Evolutionary conservation across 495 filamentous ascomycete species (phyloP).

Genomic region (Terfezia boudieri): DNA sequence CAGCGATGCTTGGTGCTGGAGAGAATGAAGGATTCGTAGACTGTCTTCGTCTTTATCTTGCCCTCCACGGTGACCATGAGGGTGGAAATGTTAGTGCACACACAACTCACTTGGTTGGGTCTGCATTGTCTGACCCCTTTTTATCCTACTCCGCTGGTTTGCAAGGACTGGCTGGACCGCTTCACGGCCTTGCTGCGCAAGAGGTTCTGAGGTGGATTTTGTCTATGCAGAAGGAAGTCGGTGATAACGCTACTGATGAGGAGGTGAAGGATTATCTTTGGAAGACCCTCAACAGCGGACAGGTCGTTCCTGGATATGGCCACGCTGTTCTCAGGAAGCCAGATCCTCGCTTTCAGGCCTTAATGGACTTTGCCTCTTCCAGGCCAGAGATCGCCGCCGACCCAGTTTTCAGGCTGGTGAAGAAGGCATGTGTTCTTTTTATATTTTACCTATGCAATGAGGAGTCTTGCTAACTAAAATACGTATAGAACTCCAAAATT

Average conservation of each 20-base stretch:
- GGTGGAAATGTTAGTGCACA: slow-evolving; percentile 95
- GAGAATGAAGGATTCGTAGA: slow-evolving; percentile 90
- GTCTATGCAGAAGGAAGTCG: slow-evolving; percentile 78
- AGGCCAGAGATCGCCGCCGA: slow-evolving; percentile 66
- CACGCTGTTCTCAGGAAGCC: slow-evolving; percentile 95
- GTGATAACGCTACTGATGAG: slow-evolving; percentile 48
- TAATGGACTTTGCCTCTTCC: slow-evolving; percentile 82
- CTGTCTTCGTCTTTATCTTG: slow-evolving; percentile 74
- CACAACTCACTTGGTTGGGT: slow-evolving; percentile 92
- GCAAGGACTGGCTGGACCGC: slow-evolving; percentile 79
- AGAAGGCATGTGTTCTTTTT: slow-evolving; percentile 38
- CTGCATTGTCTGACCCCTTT: slow-evolving; percentile 83
- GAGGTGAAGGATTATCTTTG: slow-evolving; percentile 78
- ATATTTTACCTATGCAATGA: slow-evolving; percentile 21
- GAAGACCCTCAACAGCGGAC: slow-evolving; percentile 76
- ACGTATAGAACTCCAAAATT: slow-evolving; percentile 22
- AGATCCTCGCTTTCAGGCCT: slow-evolving; percentile 82
- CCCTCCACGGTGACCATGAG: slow-evolving; percentile 94
- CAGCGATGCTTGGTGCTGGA: slow-evolving; percentile 81
- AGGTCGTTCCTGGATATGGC: slow-evolving; percentile 92
- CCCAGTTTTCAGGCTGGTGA: slow-evolving; percentile 82
- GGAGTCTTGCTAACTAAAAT: too few relatives aligned
- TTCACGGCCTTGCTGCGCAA: slow-evolving; percentile 90
- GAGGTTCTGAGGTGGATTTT: slow-evolving; percentile 92
- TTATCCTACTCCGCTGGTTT: slow-evolving; percentile 89